Evolutionary conservation across 352 stramenopile species (phyloP), one percentile per base, ranked within the genome.

Genomic region (Phytophthora pisi): DNA sequence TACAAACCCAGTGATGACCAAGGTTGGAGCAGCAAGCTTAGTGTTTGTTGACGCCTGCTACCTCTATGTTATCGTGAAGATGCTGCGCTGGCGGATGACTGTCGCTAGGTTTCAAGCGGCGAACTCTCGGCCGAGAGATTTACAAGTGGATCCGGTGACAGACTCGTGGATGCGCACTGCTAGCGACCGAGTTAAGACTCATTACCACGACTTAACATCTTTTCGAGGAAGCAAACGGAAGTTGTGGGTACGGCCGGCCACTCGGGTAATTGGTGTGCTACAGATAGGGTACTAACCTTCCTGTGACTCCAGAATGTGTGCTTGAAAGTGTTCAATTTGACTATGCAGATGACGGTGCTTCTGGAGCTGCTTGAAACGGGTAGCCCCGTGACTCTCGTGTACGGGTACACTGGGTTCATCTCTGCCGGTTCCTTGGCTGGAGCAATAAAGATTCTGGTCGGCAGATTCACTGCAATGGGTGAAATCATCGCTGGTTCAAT

Each of bases 401-500:
- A 67, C 10, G 31, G 36, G 6, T 78, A 73, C 16, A 62, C 71
- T 6, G 51, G 42, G 13, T 57, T 78, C 28, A 50, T 78, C 8
- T 58, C 57, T 1, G 24, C 66, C 28, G 68, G 68, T 1, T 69
- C 62, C 5, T 57, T 78, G 24, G 55, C 67, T 23, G 67, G 59
- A 18, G 71, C 62, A 11, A 8, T 64, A 6, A 72, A 66, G 28
- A 73, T 78, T 26, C 16, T 66, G 4, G 36, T 57, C 10, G 43
- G 50, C 8, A 57, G 47, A 5, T 66, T 70, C 51, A 68, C 66
- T 5, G 51, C 68, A 4, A 58, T 78, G 30, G 42, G 34, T 3
- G 71, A 78, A 30, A 55, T 78, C 7, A 50, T 76, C 40, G 51
- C 56, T 20, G 67, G 70, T 23, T 74, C 61, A n/a, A 30, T 70